Evolutionary conservation across 164 flowering plant genomes (phyloP), one percentile per base, ranked within the genome.

Genomic region (Paratinospora sagittata): DNA sequence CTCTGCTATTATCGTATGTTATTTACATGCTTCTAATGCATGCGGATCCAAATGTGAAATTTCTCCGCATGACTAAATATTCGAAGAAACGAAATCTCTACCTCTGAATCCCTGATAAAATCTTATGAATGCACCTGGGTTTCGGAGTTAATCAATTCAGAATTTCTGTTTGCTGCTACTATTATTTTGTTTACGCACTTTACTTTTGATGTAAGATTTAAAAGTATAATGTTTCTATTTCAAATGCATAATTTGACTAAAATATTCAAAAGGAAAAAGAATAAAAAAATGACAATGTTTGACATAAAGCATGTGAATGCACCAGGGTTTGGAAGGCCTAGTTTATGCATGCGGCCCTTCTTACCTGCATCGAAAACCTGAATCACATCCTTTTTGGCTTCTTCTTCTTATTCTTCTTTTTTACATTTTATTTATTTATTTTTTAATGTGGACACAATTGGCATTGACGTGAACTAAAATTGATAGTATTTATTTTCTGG

Each of bases 401-500:
- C 4, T 30, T 30, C 4, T 30, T 30, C 34, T 30, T n/a, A n/a
- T n/a, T 30, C 34, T 30, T 30, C 34, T 1, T 30, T 30, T 30
- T 30, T 30, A 30, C 34, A 30, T 30, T 30, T 30, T 30, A 30
- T 30, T 30, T 55, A 9, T 55, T 55, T 19, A 9, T 55, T 8
- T 55, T 55, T 55, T 7, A n/a, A 68, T 52, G 26, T 24, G n/a
- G 21, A 63, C 21, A 7, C 8, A 63, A 39, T 67, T n/a, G 47
- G 23, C 26, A 14, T 52, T 52, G 47, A 49, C 62, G 43, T 68
- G 60, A 68, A 47, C 11, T 63, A 39, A 66, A 68, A 27, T 67
- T 66, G 61, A 27, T 63, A 27, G 24, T 27, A 71, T 70, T 67
- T 62, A 26, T 70, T 67, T 43, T 30, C 67, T 73, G 63, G 73